phyloP scores from a whole-genome alignment of 2,329 filamentous ascomycete species.

The Claviceps paspali region DNA sequence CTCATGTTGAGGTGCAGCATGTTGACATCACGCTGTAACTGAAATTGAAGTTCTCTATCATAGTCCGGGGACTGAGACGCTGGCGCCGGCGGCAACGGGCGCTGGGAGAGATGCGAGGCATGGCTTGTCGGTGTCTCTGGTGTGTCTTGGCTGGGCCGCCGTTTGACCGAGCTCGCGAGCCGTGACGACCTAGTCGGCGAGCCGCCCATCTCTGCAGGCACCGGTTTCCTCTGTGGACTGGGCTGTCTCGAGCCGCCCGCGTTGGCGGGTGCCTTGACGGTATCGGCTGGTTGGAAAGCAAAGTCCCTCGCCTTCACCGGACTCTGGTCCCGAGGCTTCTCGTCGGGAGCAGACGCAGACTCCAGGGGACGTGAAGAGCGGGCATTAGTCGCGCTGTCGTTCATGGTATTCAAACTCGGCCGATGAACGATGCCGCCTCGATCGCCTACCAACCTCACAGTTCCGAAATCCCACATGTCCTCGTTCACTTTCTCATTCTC shows the following conservation, averaged over 20 bases:
- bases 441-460: slow-evolving; percentile 65
- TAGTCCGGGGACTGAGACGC: slow-evolving; percentile 41
- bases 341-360: slow-evolving; percentile 33
- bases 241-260: slow-evolving; percentile 37
- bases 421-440: slow-evolving; percentile 40
- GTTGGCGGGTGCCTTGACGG: slow-evolving; percentile 34
- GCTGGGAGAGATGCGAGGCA: slow-evolving; percentile 21
- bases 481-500: slow-evolving; percentile 50
- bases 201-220: slow-evolving; percentile 19
- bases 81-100: slow-evolving; percentile 31
- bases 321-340: slow-evolving; percentile 33
- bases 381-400: slow-evolving; percentile 67
- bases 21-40: slow-evolving; percentile 48
- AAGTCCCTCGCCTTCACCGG: slow-evolving; percentile 37
- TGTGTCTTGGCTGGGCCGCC: slow-evolving; percentile 13
- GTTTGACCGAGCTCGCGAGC: slow-evolving; percentile 27
- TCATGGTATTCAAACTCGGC: slow-evolving; percentile 54
- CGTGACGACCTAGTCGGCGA: slow-evolving; percentile 48
- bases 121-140: slow-evolving; percentile 29
- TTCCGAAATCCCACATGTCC: slow-evolving; percentile 98
- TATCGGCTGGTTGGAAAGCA: slow-evolving; percentile 31
- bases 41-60: slow-evolving; percentile 43
- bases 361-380: slow-evolving; percentile 42
- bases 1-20: slow-evolving; percentile 31
- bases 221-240: slow-evolving; percentile 45